Evolutionary conservation across 2,329 filamentous ascomycete species (phyloP), one percentile per base, ranked within the genome.

Genomic region (Rutstroemia sydowiana): DNA sequence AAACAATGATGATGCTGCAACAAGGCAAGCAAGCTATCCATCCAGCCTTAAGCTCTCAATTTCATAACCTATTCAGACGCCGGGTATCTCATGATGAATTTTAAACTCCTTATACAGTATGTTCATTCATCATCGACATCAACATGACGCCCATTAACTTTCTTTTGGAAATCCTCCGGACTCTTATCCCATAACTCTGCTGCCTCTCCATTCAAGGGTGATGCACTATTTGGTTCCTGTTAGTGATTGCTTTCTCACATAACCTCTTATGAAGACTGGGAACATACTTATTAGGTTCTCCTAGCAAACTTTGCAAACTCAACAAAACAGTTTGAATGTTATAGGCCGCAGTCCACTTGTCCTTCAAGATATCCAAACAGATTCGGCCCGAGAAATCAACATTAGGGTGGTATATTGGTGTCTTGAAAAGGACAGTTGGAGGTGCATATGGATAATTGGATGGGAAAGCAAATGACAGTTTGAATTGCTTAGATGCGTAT

Each of bases 261-360:
- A 26, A 23, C 11, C 9, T 8, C 21, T 2, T 45, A 31, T 18
- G 36, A 10, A 14, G 26, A 45, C 23, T 73, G 21, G 13, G 26
- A 46, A 46, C 87, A 70, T 74, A 97, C 93, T 98, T 98, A 74
- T 98, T 98, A 32, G 93, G 93, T 72, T 98, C 93, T 23, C 92
- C 93, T 30, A 98, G 78, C 65, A 98, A 74, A 70, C 91, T 96
- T 73, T 98, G 93, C 70, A 98, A 72, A 63, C 92, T 97, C 64
- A 98, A 71, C 51, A 98, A 75, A 43, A 98, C 88, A 43, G 87
- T 95, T 70, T 95, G 88, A 56, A 95, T 90, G 66, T 97, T 97
- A 78, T 96, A 95, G 40, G 95, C 91, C 16, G 93, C 90, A 54
- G 90, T 95, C 93, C 93, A 98, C 75, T 96, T 96, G 71, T 97